Evolutionary conservation across 2,329 filamentous ascomycete species (phyloP), one percentile per base, ranked within the genome.

Genomic region (Penicillium griseofulvum): DNA sequence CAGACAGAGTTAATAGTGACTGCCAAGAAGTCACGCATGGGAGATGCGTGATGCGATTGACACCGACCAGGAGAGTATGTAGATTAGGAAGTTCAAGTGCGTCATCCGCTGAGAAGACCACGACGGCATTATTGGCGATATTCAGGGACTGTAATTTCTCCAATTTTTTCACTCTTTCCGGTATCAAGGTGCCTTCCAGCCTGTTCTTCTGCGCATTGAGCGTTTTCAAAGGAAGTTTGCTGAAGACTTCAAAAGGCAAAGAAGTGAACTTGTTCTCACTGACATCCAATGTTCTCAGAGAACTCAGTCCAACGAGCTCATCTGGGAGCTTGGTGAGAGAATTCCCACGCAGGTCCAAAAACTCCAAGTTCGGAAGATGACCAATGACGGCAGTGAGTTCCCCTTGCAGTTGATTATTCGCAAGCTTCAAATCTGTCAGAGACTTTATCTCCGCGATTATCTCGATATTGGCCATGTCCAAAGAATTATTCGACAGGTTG

Each of bases 401-500:
- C 0, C 90, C 91, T 44, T 84, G 82, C 6, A 96, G 76, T 16
- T 84, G 78, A 65, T 96, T 96, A 53, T 89, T 87, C 10, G 87
- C 88, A 8, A 99, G 79, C 67, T 88, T 93, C 14, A 99, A 78
- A 65, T 97, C 91, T 33, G 87, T 84, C 2, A 99, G 76, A 1
- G 83, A 82, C 0, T 76, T 74, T 52, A 97, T 87, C 65, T 94
- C 87, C 14, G 85, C 81, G 31, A 97, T 84, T 1, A 90, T 79
- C 22, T 90, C 84, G 5, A 97, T 78, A 44, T 84, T 83, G 48
- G 85, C 81, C 67, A 90, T 90, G 2, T 82, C 81, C 26, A 99
- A 83, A 53, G 87, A 85, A 66, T 97, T 97, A 52, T 90, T 87
- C 7, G 91, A 89, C 66, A 99, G 72, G 64, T 97, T 97, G 46